These are phyloP conservation scores for Coelastrella sp. DNA, from an alignment of 139 green algal genomes.

Conservation along the genomic window DNA sequence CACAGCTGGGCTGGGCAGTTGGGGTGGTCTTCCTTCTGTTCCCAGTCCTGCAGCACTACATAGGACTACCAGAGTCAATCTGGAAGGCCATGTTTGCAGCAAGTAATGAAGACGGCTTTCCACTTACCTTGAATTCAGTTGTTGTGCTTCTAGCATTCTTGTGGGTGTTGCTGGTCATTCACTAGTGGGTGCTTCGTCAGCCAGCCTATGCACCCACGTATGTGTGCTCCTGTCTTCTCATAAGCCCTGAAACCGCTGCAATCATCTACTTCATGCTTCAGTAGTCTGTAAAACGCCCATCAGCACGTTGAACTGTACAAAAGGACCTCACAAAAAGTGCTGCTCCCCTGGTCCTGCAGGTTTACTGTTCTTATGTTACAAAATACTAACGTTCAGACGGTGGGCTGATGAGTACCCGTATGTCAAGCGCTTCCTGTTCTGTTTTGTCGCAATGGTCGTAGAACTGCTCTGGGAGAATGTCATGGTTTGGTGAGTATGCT, in stretches of 20 bases:
- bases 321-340: too few species aligned
- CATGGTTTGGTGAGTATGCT: slow-evolving; percentile 64
- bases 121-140: too few species aligned
- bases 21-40: slow-evolving; percentile 43
- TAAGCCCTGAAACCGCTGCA: too few species aligned
- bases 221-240: too few species aligned
- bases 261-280: too few species aligned
- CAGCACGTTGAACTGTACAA: too few species aligned
- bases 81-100: slow-evolving; percentile 34
- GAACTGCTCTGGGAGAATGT: slow-evolving; percentile 77
- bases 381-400: slow-evolving; percentile 66
- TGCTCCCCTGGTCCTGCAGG: slow-evolving; percentile 36
- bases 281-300: not conserved
- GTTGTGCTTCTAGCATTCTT: too few species aligned
- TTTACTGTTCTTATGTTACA: slow-evolving; percentile 46
- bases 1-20: slow-evolving; percentile 26
- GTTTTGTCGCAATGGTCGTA: slow-evolving; percentile 65
- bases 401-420: slow-evolving; percentile 75
- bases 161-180: too few species aligned
- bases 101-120: not conserved
- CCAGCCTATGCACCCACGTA: too few species aligned
- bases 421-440: slow-evolving; percentile 66
- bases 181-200: too few species aligned
- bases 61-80: not conserved
- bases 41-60: slow-evolving; percentile 20